Base-by-base conservation (phyloP, 805 yeast genomes). In the Zygosaccharomyces bailii region DNA sequence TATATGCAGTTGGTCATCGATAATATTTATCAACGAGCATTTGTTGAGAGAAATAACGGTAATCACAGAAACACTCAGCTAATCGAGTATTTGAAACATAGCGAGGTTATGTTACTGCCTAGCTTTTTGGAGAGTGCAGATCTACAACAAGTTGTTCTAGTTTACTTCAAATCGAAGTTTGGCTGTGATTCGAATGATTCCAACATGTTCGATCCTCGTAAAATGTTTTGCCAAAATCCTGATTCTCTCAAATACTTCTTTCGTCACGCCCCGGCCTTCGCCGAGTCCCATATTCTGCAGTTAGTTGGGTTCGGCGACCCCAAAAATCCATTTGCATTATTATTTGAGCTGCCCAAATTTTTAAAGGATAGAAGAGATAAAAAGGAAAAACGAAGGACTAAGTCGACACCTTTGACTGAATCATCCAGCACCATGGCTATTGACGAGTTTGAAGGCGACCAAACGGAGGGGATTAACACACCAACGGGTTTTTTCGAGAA, bases 291-390 rank as follows among this genome's bases (percentile, higher is more conserved):
- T 55, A 79, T 86, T 42, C 75, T 80, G 54, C 91, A 85, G 66
- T 60, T 85, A 42, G 76, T 83, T 36, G 93, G 93, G 1, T 82
- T 85, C 63, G 95, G 93, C 25, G 84, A 83, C 57, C 74, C 85
- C 4, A 71, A 72, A 35, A 85, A 83, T 56, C 89, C 91, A 14
- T 84, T 85, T 66, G 88, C 91, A 4, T 78, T 81, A 54, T 59
- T 86, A 10, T 86, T 86, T 63, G 81, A 77, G 45, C 67, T 86
- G 17, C 84, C 90, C 0, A 85, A 82, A 55, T 86, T 82, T 13
- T 64, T 86, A 49, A 82, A 77, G 48, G 88, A 82, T 53, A 69
- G 89, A 39, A 82, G 76, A 52, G 89, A 82, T 45, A 79, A 82
- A 47, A 84, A 83, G 52, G 91, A 84, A 43, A 72, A 78, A 43